Evolutionary conservation across 148 eudicot genomes (phyloP).

Genomic region (Rhododendron ovatum): DNA sequence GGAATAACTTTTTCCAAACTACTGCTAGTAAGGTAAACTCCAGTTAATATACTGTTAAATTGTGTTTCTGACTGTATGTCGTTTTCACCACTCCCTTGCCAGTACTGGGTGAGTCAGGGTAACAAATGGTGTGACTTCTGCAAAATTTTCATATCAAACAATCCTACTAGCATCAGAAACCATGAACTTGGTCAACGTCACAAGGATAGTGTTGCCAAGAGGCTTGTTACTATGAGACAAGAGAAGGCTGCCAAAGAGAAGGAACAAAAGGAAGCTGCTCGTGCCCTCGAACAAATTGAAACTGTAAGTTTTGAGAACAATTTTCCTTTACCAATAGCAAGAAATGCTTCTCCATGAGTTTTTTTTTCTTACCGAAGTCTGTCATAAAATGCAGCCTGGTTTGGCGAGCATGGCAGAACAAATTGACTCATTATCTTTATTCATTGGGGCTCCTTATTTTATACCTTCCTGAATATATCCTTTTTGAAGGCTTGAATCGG

Average conservation of each 20-base stretch:
- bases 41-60: neutral
- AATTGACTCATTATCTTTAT: neutral
- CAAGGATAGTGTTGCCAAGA: conserved; percentile 80
- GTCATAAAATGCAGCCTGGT: neutral
- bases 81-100: conserved; percentile 13
- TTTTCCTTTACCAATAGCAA: neutral
- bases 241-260: conserved; percentile 80
- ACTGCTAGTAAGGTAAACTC: neutral
- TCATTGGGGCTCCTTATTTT: neutral
- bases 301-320: conserved; percentile 42
- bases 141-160: conserved; percentile 77
- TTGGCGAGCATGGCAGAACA: neutral
- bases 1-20: neutral
- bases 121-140: conserved; percentile 97
- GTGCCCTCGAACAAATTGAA: conserved; percentile 81
- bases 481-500: neutral
- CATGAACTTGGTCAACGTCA: conserved; percentile 89
- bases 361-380: neutral
- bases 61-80: neutral
- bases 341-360: neutral
- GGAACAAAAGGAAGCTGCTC: conserved; percentile 61
- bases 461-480: neutral
- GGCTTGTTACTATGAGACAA: conserved; percentile 73
- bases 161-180: conserved; percentile 78
- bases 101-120: conserved; percentile 99